Base-by-base conservation (phyloP, 305 asterid genomes). In the Fraxinus greggii region DNA sequence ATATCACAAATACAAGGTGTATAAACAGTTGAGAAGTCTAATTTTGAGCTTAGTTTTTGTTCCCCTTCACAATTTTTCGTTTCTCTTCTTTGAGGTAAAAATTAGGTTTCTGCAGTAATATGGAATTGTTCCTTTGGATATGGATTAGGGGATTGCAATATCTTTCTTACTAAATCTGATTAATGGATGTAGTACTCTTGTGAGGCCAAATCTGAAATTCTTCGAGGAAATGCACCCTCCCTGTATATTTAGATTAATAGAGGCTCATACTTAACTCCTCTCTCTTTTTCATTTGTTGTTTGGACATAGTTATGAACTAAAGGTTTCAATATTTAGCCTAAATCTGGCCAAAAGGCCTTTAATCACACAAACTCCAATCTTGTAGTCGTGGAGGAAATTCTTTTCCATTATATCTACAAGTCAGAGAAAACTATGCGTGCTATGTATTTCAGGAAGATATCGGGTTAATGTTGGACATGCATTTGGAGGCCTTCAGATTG, bases 401-500 rank as follows among this genome's bases (percentile, higher is more conserved):
- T 61, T 61, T 61, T 61, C 15, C 70, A 2, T 19, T 61, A 56
- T n/a, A 56, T 19, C 29, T 61, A 61, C 13, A 59, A 59, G 31
- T 42, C 72, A 19, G 29, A 32, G 1, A 13, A 56, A 33, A 19
- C 70, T 21, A 61, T 21, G 29, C 70, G 24, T 51, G 23, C 28
- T 35, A 48, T 70, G 12, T n/a, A 17, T 77, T 81, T 56, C 61
- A 87, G 89, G 89, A 80, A 78, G 89, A 87, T 80, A 84, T 82
- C 59, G 32, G 69, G 51, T 85, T 80, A 59, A 84, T 85, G 86
- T 83, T 73, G 5, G 72, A 84, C n/a, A 82, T 81, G 0, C 84
- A 84, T 73, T 78, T 87, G 83, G 88, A 87, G 77, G 89, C 86
- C 45, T 87, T 79, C 80, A 77, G 85, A 77, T 80, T 87, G 79